These are phyloP conservation scores for Salvia rosmarinus DNA, from an alignment of 257 asterid species.

Conservation along the genomic window DNA sequence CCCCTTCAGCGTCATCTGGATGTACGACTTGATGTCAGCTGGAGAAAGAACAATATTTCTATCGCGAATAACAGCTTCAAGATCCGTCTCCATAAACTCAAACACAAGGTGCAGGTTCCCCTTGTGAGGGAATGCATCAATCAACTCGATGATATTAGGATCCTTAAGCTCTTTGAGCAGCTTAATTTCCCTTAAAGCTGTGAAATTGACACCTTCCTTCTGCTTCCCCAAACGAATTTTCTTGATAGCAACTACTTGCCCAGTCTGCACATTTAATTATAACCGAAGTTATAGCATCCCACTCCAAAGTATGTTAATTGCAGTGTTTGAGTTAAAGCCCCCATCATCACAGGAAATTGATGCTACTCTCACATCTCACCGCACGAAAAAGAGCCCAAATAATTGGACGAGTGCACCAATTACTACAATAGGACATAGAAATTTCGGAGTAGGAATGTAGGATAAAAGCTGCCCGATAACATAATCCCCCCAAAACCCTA, in stretches of 20 bases:
- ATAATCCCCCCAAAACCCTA: conserved; percentile 26
- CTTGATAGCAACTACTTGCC: conserved; percentile 92
- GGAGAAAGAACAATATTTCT: conserved; percentile 90
- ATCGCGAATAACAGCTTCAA: conserved; percentile 97
- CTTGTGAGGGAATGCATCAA: conserved; percentile 85
- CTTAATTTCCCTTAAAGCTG: conserved; percentile 93
- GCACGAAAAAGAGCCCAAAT: neutral
- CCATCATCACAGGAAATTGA: conserved; percentile 4
- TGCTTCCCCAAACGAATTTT: conserved; percentile 93
- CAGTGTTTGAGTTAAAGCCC: neutral
- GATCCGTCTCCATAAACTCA: conserved; percentile 99
- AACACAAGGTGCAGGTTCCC: conserved; percentile 97
- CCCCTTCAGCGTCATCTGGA: conserved; percentile 95
- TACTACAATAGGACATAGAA: neutral
- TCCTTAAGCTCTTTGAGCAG: conserved; percentile 95
- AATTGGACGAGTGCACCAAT: conserved; percentile 9
- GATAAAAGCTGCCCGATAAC: neutral
- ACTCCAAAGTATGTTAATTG: neutral
- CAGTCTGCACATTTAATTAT: conserved; percentile 62
- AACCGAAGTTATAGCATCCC: conserved; percentile 11
- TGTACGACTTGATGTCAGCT: conserved; percentile 87
- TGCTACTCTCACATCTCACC: neutral
- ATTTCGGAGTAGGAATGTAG: neutral
- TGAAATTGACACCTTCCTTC: conserved; percentile 96
- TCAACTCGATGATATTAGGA: conserved; percentile 84